Base-by-base conservation (phyloP, 352 stramenopile genomes). In the Phytopythium chamaehyphon region DNA sequence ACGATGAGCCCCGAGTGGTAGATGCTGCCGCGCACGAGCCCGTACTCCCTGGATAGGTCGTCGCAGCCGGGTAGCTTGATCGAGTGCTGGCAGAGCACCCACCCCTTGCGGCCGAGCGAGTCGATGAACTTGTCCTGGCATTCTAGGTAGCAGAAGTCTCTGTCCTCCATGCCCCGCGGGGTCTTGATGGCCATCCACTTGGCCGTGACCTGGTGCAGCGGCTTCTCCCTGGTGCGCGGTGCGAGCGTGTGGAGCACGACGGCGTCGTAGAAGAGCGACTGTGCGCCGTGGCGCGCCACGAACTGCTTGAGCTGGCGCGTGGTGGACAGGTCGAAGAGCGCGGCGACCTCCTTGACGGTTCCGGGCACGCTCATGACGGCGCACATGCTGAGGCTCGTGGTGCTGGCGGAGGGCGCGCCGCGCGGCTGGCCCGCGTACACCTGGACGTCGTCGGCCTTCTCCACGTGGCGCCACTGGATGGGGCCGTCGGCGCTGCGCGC, bases 81-180 rank as follows among this genome's bases (percentile, higher is more conserved):
- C 19, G 77, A 90, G 54, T 95, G 82, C 47, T 89, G 63, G n/a
- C 80, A 83, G 9, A 93, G 47, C 14, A 95, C 80, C 84, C 84
- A 95, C 6, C 84, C 84, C 54, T 88, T 87, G 52, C 82, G 76
- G 23, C 84, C 82, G 28, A 59, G 69, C 21, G 82, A 80, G 62
- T 95, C 84, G 3, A 88, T 83, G 45, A 95, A 95, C 66, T 90
- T 84, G 64, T 95, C 81, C 47, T 95, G 84, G 54, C 80, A 93
- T 69, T 95, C 83, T 18, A 89, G 55, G 51, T 73, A 88, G 58
- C 76, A 88, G 55, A 84, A 91, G 58, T 92, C 79, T 26, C 81
- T 76, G 61, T 92, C 70, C 12, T 74, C 66, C 1, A 90, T 47
- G 19, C 74, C 78, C 14, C 67, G 62, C n/a, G 81, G 76, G 50